Conservation (phyloP, 805 yeast genomes). For the Metschnikowia anglica region DNA sequence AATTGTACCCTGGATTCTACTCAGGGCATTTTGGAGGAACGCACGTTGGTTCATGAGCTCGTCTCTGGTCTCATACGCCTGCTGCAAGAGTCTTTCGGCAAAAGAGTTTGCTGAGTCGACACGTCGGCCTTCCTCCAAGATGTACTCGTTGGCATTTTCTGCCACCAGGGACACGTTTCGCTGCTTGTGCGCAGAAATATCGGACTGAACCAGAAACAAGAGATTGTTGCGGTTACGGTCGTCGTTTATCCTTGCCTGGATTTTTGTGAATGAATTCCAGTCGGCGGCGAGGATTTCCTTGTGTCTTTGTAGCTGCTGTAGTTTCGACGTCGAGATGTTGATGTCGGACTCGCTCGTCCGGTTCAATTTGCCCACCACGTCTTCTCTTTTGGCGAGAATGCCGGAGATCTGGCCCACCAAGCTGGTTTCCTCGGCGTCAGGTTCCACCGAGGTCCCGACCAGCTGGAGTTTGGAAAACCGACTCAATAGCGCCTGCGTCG, state of each 20-base stretch:
- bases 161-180: slow-evolving; percentile 25
- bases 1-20: slow-evolving; percentile 58
- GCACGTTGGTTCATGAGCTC: slow-evolving; percentile 74
- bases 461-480: slow-evolving; percentile 36
- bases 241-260: slow-evolving; percentile 58
- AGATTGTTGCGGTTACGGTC: slow-evolving; percentile 77
- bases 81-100: slow-evolving; percentile 77
- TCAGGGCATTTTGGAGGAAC: slow-evolving; percentile 60
- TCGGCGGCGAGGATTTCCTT: slow-evolving; percentile 74
- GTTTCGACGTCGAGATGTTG: slow-evolving; percentile 64
- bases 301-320: slow-evolving; percentile 82
- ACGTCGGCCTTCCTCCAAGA: slow-evolving; percentile 71
- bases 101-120: slow-evolving; percentile 70
- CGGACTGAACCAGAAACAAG: slow-evolving; percentile 72
- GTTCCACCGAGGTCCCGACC: slow-evolving; percentile 21
- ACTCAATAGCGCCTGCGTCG: slow-evolving; percentile 56
- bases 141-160: slow-evolving; percentile 62
- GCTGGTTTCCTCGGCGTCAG: slow-evolving; percentile 25
- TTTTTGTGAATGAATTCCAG: slow-evolving; percentile 57
- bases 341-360: slow-evolving; percentile 52
- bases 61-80: slow-evolving; percentile 88
- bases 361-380: slow-evolving; percentile 48
- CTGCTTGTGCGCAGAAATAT: slow-evolving; percentile 67
- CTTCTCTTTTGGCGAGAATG: slow-evolving; percentile 46
- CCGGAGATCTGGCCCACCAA: slow-evolving; percentile 28